A percentile compares a stretch with the other conserved stretches of the same genome.
These are phyloP conservation scores for Cladophialophora chaetospira DNA, from an alignment of 2,329 filamentous ascomycete species.

Conservation along the genomic window DNA sequence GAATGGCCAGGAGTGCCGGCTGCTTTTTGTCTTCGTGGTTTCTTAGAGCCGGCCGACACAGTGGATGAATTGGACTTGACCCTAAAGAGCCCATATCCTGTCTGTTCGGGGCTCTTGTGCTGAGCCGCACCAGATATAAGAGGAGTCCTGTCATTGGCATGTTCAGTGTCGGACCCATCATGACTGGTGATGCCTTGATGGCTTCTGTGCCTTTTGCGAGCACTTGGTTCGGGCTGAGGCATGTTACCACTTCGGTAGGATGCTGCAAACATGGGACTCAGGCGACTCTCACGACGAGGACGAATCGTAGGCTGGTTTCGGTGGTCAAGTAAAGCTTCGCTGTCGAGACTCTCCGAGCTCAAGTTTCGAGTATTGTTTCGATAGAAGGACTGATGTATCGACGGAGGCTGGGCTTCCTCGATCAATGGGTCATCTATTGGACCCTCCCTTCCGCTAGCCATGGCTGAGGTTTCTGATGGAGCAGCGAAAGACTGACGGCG, in stretches of 20 bases:
- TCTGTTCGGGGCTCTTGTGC: slow-evolving; percentile 24
- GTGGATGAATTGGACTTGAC: slow-evolving; percentile 29
- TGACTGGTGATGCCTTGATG: slow-evolving; percentile 15
- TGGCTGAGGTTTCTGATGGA: slow-evolving; percentile 54
- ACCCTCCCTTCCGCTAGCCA: slow-evolving; percentile 30
- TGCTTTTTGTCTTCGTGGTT: slow-evolving; percentile 20
- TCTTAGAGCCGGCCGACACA: slow-evolving; percentile 23
- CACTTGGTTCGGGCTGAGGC: slow-evolving; percentile 6
- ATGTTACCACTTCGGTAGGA: slow-evolving; percentile 18
- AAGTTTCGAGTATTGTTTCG: slow-evolving; percentile 59
- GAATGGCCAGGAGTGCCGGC: slow-evolving; percentile 16
- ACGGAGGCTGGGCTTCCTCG: slow-evolving; percentile 33
- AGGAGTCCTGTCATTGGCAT: slow-evolving; percentile 54
- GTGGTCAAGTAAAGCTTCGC: slow-evolving; percentile 84
- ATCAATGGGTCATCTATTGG: slow-evolving; percentile 42
- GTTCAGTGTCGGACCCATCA: slow-evolving; percentile 16
- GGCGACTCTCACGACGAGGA: slow-evolving; percentile 59
- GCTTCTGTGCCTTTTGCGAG: slow-evolving; percentile 20
- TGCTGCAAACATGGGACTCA: slow-evolving; percentile 21
- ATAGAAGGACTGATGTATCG: slow-evolving; percentile 55
- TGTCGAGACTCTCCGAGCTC: slow-evolving; percentile 87
- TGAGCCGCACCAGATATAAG: slow-evolving; percentile 46
- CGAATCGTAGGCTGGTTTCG: slow-evolving; percentile 65
- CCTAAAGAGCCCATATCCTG: slow-evolving; percentile 29
- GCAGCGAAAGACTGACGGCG: slow-evolving; percentile 80